A percentile compares a stretch with the other conserved stretches of the same genome.
These are phyloP conservation scores for Ganoderma sp. DNA, from an alignment of 1,284 basidiomycete species.

Conservation along the genomic window DNA sequence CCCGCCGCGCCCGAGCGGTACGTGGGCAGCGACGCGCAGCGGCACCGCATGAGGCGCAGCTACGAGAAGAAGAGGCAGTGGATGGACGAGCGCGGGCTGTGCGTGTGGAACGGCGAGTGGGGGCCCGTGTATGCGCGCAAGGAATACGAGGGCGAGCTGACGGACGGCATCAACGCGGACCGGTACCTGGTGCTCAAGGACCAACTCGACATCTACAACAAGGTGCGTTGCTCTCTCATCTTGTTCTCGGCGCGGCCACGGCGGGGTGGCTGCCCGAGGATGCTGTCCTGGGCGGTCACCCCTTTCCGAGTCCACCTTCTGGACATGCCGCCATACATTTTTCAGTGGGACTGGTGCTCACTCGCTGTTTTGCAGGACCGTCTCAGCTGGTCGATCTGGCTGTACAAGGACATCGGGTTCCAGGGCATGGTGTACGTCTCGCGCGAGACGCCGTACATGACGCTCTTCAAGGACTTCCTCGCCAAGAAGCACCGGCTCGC, in stretches of 20 bases:
- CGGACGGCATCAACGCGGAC: conserved; percentile 69
- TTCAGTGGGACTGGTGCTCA: not conserved
- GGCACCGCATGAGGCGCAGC: conserved; percentile 52
- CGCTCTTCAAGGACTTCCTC: conserved; percentile 52
- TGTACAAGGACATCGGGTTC: conserved; percentile 65
- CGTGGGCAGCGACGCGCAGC: conserved; percentile 57
- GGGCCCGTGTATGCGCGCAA: conserved; percentile 69
- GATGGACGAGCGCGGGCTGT: conserved; percentile 69
- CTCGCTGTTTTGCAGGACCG: conserved; percentile 51
- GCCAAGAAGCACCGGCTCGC: conserved; percentile 68
- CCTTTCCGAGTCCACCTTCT: not conserved
- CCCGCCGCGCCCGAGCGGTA: conserved; percentile 61
- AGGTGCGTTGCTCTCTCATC: conserved; percentile 44
- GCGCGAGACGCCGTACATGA: conserved; percentile 56
- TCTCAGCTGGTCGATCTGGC: conserved; percentile 64
- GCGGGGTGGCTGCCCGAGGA: not conserved
- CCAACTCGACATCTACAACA: conserved; percentile 76
- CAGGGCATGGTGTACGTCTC: conserved; percentile 58
- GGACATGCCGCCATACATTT: not conserved
- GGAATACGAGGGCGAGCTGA: conserved; percentile 63
- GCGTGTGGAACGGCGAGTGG: conserved; percentile 84
- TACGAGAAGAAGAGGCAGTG: conserved; percentile 73
- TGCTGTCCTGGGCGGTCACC: conserved; percentile 8
- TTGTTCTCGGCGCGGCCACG: too few relatives aligned
- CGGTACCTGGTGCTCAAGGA: conserved; percentile 70